Base-by-base conservation (phyloP, 805 yeast species). In the Nakazawaea laoshanensis region DNA sequence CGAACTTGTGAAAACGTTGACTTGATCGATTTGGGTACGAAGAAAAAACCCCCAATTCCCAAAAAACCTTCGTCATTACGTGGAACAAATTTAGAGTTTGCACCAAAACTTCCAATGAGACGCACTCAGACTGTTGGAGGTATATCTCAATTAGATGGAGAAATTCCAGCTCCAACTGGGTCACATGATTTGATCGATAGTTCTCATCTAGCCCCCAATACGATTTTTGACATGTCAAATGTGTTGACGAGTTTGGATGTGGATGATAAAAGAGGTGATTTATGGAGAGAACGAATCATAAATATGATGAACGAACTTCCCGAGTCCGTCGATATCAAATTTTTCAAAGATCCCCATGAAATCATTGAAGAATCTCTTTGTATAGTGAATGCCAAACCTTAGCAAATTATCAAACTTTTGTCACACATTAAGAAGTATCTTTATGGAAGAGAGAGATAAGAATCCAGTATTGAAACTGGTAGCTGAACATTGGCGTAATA, bases 281-380 rank as follows among this genome's bases (percentile, higher is more conserved):
- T 58, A 13, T 79, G 88, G 88, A 65, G 63, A 35, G 55, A 57
- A 20, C 60, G 85, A 27, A 59, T 74, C 2, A 41, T 53, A n/a
- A 49, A 53, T 4, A 67, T 74, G 8, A 49, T 60, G 7, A 46
- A 52, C 29, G 52, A 49, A 35, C 50, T 70, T 14, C 73, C 74
- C 1, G 45, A 46, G 2, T 40, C 50, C 9, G 54, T 67, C 8
- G 48, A 53, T 12, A 49, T 70, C 35, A 52, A 53, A 29, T 53
- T 67, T 42, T 70, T 73, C 72, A 47, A 63, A 37, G 49, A 55
- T 21, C 65, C 65, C 2, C 42, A 44, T 5, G 70, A 63, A 29
- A 49, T 70, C 4, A 52, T 52, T 40, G 52, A 56, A 6, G 61
- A 57, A 9, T 52, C 53, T n/a, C 39, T 47, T 17, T 32, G 39